Evolutionary conservation across 371 early-diverging fungal species (phyloP).

Genomic region (Syncephalis plumigaleata): DNA sequence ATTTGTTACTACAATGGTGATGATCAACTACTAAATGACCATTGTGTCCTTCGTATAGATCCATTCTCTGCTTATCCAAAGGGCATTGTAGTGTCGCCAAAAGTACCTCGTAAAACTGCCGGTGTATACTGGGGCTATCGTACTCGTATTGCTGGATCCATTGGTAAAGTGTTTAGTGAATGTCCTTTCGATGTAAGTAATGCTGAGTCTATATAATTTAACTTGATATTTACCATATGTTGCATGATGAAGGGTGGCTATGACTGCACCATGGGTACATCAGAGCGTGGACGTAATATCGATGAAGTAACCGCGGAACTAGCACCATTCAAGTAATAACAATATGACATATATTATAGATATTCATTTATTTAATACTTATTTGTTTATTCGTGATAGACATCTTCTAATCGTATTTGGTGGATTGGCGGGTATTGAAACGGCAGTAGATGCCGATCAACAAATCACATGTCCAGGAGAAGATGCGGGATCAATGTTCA

Average conservation of each 20-base stretch:
- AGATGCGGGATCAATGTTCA: slow-evolving; percentile 42
- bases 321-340: slow-evolving; percentile 9
- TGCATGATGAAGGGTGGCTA: slow-evolving; percentile 27
- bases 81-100: slow-evolving; percentile 45
- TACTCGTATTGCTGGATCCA: slow-evolving; percentile 38
- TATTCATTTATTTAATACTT: slow-evolving; percentile 1
- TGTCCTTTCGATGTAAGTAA: slow-evolving; percentile 29
- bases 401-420: slow-evolving; percentile 55
- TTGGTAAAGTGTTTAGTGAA: slow-evolving; percentile 41
- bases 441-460: slow-evolving; percentile 52
- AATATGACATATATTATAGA: background rate
- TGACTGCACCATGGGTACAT: slow-evolving; percentile 48
- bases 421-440: slow-evolving; percentile 44
- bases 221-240: background rate
- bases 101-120: slow-evolving; percentile 32
- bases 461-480: slow-evolving; percentile 35
- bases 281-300: slow-evolving; percentile 33
- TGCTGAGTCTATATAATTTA: background rate
- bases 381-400: slow-evolving; percentile 12
- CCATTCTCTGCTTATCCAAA: slow-evolving; percentile 13
- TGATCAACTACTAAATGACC: slow-evolving; percentile 1
- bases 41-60: slow-evolving; percentile 1
- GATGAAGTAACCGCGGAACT: slow-evolving; percentile 14
- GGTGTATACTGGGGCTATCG: slow-evolving; percentile 68
- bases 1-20: slow-evolving; percentile 4